phyloP scores from a whole-genome alignment of 345 rosid species.

The Aquilaria malaccensis region DNA sequence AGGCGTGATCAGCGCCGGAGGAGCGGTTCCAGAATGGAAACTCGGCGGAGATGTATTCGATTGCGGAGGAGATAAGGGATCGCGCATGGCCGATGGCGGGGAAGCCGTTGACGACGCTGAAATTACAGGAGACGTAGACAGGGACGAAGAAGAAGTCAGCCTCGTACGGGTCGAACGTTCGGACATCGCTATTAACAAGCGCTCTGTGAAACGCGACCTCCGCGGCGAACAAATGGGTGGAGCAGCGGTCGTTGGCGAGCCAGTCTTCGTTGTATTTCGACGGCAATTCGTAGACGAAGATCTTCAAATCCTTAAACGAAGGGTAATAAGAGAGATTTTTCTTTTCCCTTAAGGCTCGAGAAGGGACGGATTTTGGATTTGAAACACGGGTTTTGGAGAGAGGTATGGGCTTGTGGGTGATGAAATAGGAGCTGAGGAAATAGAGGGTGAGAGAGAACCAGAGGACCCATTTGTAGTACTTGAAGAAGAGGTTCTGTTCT shows the following conservation, averaged over 20 bases:
- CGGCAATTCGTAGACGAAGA: slow-evolving; percentile 74
- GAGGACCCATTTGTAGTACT: slow-evolving; percentile 76
- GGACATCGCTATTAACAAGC: slow-evolving; percentile 38
- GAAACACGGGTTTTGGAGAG: slow-evolving; percentile 28
- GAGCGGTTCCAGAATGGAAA: slow-evolving; percentile 86
- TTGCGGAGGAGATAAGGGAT: slow-evolving; percentile 58
- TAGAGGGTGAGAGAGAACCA: slow-evolving; percentile 69
- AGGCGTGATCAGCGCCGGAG: slow-evolving; percentile 75
- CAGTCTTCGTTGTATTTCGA: slow-evolving; percentile 68
- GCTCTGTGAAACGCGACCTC: slow-evolving; percentile 93
- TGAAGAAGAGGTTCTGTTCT: slow-evolving; percentile 41
- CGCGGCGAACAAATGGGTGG: slow-evolving; percentile 81
- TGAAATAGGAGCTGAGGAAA: slow-evolving; percentile 60
- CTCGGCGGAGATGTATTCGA: slow-evolving; percentile 39
- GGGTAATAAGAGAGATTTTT: not conserved
- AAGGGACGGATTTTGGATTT: slow-evolving; percentile 36
- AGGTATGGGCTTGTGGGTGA: slow-evolving; percentile 47
- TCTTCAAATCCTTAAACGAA: slow-evolving; percentile 54
- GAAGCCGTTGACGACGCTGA: slow-evolving; percentile 81
- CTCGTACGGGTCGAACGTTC: slow-evolving; percentile 67
- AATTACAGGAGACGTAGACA: slow-evolving; percentile 92
- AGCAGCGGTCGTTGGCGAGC: slow-evolving; percentile 75
- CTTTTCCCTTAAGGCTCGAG: slow-evolving; percentile 59
- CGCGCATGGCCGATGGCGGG: slow-evolving; percentile 92
- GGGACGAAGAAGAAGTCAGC: slow-evolving; percentile 97